Conservation (phyloP, 139 green algal species). For the Coccomyxa sp. region DNA sequence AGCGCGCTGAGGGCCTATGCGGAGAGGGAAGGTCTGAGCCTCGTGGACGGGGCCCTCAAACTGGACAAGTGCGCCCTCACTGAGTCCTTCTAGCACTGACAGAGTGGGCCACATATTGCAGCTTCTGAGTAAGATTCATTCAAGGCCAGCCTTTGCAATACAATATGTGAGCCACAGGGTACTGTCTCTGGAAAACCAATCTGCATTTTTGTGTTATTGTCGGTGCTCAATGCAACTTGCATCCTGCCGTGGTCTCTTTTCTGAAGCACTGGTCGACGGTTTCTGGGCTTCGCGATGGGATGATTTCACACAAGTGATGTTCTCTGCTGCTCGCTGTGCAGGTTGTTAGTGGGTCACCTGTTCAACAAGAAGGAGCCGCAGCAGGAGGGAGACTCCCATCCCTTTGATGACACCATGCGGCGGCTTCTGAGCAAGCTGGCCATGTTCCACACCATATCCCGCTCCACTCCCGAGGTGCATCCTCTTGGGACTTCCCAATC, state of each 20-base stretch:
- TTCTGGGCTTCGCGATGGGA: no score
- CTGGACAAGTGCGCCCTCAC: slow-evolving; percentile 10
- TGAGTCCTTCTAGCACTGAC: no score
- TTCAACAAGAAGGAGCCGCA: slow-evolving; percentile 28
- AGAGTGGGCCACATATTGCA: no score
- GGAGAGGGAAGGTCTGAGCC: neutral
- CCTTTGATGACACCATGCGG: slow-evolving; percentile 6
- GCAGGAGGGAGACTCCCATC: slow-evolving; percentile 6
- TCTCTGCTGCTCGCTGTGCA: neutral
- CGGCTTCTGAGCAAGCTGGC: slow-evolving; percentile 26
- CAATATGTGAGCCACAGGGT: no score
- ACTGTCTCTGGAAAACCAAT: no score
- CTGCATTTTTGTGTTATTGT: no score
- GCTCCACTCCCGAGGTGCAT: slow-evolving; percentile 5
- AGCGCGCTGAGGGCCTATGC: slow-evolving; percentile 10
- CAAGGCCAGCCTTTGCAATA: no score
- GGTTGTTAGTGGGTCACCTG: slow-evolving; percentile 12
- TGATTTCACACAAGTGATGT: no score
- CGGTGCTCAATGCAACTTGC: no score
- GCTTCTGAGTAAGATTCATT: no score
- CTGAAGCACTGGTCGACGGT: no score
- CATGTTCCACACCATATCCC: slow-evolving; percentile 13
- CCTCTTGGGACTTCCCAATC: neutral
- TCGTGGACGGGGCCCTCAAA: neutral
- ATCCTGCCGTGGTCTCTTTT: no score